phyloP scores from a whole-genome alignment of 768 basidiomycete species.

The Naganishia vishniacii region DNA sequence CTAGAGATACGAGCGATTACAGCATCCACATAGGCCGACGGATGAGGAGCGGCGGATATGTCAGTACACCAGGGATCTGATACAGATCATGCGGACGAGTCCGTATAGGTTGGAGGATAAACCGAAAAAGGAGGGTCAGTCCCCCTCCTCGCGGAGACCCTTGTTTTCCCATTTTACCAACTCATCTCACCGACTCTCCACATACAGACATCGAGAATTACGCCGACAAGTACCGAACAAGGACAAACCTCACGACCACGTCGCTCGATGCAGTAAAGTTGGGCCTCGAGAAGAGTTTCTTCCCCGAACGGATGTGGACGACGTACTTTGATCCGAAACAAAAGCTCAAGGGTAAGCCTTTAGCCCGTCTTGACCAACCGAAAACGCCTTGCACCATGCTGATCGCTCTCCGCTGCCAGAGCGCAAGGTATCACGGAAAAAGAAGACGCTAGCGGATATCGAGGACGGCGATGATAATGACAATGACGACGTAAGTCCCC shows the following conservation, averaged over 20 bases:
- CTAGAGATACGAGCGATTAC: conserved; percentile 17
- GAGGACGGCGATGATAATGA: conserved; percentile 19
- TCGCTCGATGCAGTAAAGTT: conserved; percentile 16
- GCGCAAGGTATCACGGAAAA: conserved; percentile 14
- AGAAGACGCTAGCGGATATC: conserved; percentile 11
- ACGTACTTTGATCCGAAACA: conserved; percentile 25
- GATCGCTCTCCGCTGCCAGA: no score
- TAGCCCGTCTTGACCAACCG: no score
- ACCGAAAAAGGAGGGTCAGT: conserved; percentile 18
- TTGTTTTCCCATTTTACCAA: no score
- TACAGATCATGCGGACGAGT: conserved; percentile 17
- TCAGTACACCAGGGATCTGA: conserved; percentile 18
- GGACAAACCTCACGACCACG: conserved; percentile 14
- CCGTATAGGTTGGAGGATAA: conserved; percentile 21
- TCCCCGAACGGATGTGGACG: conserved; percentile 24
- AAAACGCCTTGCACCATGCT: no score
- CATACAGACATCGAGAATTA: conserved; percentile 24
- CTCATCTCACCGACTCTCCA: no score
- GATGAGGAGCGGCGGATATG: conserved; percentile 17
- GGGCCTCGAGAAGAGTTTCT: conserved; percentile 23
- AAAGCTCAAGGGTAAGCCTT: conserved; percentile 24
- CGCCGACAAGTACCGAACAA: conserved; percentile 23
- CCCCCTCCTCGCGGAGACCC: no score
- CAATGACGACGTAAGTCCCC: conserved; percentile 7
- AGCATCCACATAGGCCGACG: conserved; percentile 12